A percentile compares a stretch with the other conserved stretches of the same genome.
Evolutionary conservation across 2,329 filamentous ascomycete species (phyloP).

Genomic region (Aspergillus sp.): DNA sequence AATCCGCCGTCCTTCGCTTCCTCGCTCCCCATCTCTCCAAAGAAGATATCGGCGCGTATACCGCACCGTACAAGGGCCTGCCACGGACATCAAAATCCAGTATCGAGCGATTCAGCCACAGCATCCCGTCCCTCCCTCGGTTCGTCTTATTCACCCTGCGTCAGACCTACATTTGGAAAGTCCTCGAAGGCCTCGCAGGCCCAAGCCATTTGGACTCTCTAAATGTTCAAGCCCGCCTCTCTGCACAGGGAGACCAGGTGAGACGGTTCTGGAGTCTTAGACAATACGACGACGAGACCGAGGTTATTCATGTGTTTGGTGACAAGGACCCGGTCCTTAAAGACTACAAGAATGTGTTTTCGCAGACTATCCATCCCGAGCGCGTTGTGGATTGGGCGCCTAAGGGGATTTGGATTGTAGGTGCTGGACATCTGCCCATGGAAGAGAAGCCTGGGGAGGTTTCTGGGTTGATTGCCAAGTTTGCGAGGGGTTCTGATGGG

Average conservation of each 20-base stretch:
- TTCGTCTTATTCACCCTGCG: not conserved
- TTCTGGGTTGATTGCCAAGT: not conserved
- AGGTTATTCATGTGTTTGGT: not conserved
- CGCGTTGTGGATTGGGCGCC: not conserved
- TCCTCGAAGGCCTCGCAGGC: not conserved
- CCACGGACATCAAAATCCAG: not conserved
- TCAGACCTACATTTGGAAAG: not conserved
- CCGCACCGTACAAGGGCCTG: not conserved
- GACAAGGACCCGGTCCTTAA: not conserved
- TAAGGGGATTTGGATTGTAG: not conserved
- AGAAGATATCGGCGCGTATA: not conserved
- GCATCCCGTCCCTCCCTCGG: not conserved
- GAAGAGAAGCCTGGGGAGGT: not conserved
- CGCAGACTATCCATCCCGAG: not conserved
- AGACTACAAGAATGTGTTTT: constrained; percentile 1
- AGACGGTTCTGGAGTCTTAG: not conserved
- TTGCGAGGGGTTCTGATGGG: not conserved
- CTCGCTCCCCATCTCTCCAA: not conserved
- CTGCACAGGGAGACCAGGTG: not conserved
- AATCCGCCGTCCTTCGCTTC: not conserved
- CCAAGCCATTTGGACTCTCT: not conserved
- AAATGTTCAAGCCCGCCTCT: not conserved
- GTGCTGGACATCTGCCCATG: not conserved
- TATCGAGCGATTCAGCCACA: not conserved
- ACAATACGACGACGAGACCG: not conserved